phyloP scores from a whole-genome alignment of 352 stramenopile genomes.

The Saprolegnia parasitica region DNA sequence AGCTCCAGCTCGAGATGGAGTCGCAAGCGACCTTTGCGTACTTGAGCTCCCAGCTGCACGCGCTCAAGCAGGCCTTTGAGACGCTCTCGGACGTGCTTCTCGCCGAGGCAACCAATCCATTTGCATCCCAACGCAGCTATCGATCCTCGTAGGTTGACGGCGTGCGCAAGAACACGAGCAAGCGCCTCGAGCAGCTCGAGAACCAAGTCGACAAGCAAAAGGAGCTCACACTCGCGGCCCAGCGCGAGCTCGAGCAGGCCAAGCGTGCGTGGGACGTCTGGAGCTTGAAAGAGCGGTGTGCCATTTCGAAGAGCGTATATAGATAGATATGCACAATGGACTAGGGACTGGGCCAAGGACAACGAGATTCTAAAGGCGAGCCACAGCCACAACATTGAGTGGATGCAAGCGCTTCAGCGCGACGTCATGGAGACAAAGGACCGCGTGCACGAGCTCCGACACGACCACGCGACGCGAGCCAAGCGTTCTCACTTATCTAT shows the following conservation, averaged over 20 bases:
- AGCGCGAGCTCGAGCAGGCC: slow-evolving; percentile 62
- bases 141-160: slow-evolving; percentile 38
- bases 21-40: slow-evolving; percentile 82
- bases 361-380: slow-evolving; percentile 80
- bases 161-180: slow-evolving; percentile 60
- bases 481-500: slow-evolving; percentile 20
- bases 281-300: slow-evolving; percentile 61
- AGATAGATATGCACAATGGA: neutral
- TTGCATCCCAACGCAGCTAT: neutral
- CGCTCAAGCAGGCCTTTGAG: slow-evolving; percentile 67
- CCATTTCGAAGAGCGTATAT: neutral
- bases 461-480: slow-evolving; percentile 47
- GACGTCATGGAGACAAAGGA: slow-evolving; percentile 79
- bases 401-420: slow-evolving; percentile 81
- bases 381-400: slow-evolving; percentile 78
- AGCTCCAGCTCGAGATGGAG: slow-evolving; percentile 69
- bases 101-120: slow-evolving; percentile 34
- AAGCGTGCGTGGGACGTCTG: slow-evolving; percentile 77
- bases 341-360: slow-evolving; percentile 69
- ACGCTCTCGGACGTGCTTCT: slow-evolving; percentile 77
- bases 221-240: slow-evolving; percentile 55
- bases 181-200: slow-evolving; percentile 55
- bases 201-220: slow-evolving; percentile 49
- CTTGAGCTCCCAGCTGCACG: slow-evolving; percentile 67
- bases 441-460: slow-evolving; percentile 59